Evolutionary conservation across 768 basidiomycete genomes (phyloP).

Genomic region (Phlebiopsis flavidoalba): DNA sequence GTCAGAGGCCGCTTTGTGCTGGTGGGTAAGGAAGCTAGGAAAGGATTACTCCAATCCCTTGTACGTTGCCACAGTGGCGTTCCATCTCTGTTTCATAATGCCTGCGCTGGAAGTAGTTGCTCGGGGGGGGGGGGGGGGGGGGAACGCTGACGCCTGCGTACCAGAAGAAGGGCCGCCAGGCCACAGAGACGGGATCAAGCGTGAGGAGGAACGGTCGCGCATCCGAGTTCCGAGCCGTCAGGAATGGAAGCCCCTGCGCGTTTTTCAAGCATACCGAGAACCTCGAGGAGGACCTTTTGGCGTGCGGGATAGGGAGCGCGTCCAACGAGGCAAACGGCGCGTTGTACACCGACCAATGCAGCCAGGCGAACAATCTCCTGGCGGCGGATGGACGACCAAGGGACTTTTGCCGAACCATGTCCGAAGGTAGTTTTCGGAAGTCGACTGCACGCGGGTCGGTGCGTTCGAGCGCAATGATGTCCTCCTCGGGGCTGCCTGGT

Average conservation of each 20-base stretch:
- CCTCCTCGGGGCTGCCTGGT: slow-evolving; percentile 59
- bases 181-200: slow-evolving; percentile 68
- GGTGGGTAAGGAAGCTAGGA: slow-evolving; percentile 19
- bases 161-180: slow-evolving; percentile 62
- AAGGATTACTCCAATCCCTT: slow-evolving; percentile 75
- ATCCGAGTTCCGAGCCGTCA: slow-evolving; percentile 49
- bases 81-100: slow-evolving; percentile 39
- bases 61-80: slow-evolving; percentile 40
- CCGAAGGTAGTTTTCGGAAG: slow-evolving; percentile 61
- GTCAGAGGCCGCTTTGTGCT: neutral
- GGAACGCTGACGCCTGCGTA: slow-evolving; percentile 47
- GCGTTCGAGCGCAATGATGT: slow-evolving; percentile 48
- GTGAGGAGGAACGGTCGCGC: slow-evolving; percentile 63
- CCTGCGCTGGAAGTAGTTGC: slow-evolving; percentile 44
- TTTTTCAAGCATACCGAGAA: slow-evolving; percentile 60
- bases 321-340: slow-evolving; percentile 50
- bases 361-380: slow-evolving; percentile 66
- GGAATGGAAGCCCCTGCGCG: slow-evolving; percentile 64
- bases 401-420: slow-evolving; percentile 67
- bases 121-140: too few relatives aligned
- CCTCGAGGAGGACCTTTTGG: slow-evolving; percentile 48
- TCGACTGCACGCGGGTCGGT: slow-evolving; percentile 71
- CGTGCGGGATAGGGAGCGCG: slow-evolving; percentile 40
- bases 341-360: slow-evolving; percentile 83
- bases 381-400: slow-evolving; percentile 66